Percentiles rank a stretch among this genome's conserved stretches.
Conservation (phyloP, 225 moss, liverwort and hornwort species). For the Straminergon stramineum region DNA sequence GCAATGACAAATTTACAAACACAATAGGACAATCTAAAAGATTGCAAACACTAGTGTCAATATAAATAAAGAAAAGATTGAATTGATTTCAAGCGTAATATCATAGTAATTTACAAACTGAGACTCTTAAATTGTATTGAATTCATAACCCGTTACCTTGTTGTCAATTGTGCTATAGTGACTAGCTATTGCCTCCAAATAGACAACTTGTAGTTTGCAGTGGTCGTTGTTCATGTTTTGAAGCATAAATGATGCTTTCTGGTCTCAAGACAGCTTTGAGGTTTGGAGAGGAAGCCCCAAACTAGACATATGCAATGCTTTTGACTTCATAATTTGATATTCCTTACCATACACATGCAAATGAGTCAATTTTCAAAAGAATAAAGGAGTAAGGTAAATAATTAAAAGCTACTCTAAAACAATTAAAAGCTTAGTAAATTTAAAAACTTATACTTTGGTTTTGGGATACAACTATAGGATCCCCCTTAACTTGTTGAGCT, state of each 20-base stretch:
- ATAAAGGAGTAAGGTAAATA: neutral
- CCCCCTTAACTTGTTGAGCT: neutral
- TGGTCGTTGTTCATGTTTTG: neutral
- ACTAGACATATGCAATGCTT: neutral
- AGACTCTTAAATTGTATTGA: too few relatives aligned
- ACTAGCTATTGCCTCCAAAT: neutral
- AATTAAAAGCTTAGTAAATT: neutral
- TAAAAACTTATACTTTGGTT: neutral
- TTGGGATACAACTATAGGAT: neutral
- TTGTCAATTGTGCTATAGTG: neutral
- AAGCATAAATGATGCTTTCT: neutral
- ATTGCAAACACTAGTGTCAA: too few relatives aligned
- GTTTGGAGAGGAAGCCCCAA: fast-evolving
- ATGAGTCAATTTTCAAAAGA: neutral
- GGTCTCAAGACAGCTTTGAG: too few relatives aligned
- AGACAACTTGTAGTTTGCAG: neutral
- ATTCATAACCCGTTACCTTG: neutral
- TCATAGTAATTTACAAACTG: too few relatives aligned
- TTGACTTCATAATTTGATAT: neutral
- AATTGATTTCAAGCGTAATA: neutral
- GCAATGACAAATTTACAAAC: too few relatives aligned
- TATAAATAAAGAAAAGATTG: too few relatives aligned
- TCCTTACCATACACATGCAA: neutral
- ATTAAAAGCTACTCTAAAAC: neutral
- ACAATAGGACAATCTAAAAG: too few relatives aligned